phyloP scores from a whole-genome alignment of 441 rosid species.

The Eruca vesicaria region DNA sequence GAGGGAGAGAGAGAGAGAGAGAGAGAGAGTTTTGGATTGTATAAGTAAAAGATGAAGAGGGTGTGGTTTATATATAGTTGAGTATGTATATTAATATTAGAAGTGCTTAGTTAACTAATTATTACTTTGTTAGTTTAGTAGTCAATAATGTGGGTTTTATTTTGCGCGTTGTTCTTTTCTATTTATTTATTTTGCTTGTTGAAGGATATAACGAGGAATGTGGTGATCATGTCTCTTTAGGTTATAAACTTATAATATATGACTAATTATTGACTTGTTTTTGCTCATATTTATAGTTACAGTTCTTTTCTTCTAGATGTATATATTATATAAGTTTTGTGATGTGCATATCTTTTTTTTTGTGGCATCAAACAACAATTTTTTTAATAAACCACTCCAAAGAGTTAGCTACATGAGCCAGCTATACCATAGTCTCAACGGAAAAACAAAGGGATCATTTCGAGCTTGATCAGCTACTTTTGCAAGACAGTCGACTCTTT shows the following conservation, averaged over 20 bases:
- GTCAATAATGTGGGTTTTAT: not conserved
- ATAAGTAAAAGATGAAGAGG: conserved; percentile 19
- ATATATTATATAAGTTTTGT: not conserved
- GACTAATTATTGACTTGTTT: conserved; percentile 13
- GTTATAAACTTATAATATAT: not conserved
- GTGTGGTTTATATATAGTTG: conserved; percentile 24
- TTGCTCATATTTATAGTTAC: not conserved
- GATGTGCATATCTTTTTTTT: not conserved
- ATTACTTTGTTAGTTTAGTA: conserved; percentile 11
- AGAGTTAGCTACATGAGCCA: too few species aligned
- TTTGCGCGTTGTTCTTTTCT: conserved; percentile 12
- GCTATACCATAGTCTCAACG: too few species aligned
- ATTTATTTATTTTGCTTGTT: conserved; percentile 6
- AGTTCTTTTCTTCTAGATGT: not conserved
- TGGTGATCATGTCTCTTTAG: conserved; percentile 25
- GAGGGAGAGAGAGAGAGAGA: not conserved
- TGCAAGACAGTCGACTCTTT: too few species aligned
- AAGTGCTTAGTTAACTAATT: conserved; percentile 17
- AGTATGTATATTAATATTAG: not conserved
- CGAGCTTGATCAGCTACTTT: too few species aligned
- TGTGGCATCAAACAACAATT: too few species aligned
- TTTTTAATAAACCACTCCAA: too few species aligned
- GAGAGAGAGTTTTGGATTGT: conserved; percentile 16
- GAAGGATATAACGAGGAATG: conserved; percentile 29
- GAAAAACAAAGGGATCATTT: too few species aligned